Evolutionary conservation across 495 filamentous ascomycete species (phyloP), one percentile per base, ranked within the genome.

Genomic region (Aspergillus indologenus): DNA sequence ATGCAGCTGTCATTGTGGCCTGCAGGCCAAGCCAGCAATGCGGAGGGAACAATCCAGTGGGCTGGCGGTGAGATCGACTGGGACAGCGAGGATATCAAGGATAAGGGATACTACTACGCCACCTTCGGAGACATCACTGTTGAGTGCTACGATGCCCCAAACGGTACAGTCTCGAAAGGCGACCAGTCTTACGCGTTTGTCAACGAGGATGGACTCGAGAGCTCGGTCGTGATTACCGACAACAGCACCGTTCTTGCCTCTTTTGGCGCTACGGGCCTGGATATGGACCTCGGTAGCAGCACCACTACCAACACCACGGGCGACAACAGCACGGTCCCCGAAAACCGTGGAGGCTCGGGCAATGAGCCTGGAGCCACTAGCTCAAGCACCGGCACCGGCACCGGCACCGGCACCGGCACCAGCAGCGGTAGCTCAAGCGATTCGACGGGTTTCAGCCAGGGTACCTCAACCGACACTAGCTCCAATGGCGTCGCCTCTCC

Each of bases 1-100:
- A 83, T 98, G 53, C 89, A 97, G 77, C 79, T 98, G 61, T 98
- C 95, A 14, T 84, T 98, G 68, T 98, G 94, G 94, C 95, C 94
- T 58, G 94, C 90, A 61, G 94, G 94, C 65, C 80, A 87, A 48
- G 71, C 85, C 20, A 81, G 83, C 72, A 96, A 96, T 68, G 89
- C 83, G 24, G 56, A 86, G 65, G 94, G 95, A 59, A 98, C 94
- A 17, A 84, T 96, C 61, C 82, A 84, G 49, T 98, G 94, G 94
- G 88, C 94, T 15, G 94, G 94, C 65, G 94, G 94, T 59, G 73
- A 80, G 57, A 91, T 98, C 61, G 81, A 95, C 75, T 98, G 94
- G 94, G 82, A 90, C 69, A 83, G 80, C 62, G 75, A 78, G 50
- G 89, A 93, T 69, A 92, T 96, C 80, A 75, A 92, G 79, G 75